These are phyloP conservation scores for Tieghemostelium lacteum DNA, from an alignment of 78 protist species.

Conservation along the genomic window DNA sequence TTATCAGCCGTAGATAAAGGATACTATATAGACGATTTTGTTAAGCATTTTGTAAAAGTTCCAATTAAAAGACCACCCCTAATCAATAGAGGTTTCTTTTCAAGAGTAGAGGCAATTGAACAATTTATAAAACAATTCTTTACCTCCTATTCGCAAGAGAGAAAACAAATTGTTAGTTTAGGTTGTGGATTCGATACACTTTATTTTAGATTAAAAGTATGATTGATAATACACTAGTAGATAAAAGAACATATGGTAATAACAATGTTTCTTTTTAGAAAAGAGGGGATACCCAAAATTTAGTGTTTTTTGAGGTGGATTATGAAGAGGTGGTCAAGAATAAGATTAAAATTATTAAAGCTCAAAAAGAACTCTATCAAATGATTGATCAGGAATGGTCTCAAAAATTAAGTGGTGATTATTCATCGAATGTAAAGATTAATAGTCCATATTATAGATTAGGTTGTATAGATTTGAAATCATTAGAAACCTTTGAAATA, in stretches of 20 bases:
- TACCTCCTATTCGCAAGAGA: neutral
- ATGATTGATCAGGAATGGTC: slow-evolving; percentile 9
- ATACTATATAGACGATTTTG: slow-evolving; percentile 64
- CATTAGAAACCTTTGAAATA: slow-evolving; percentile 10
- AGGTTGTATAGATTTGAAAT: slow-evolving; percentile 26
- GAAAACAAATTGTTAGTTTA: slow-evolving; percentile 60
- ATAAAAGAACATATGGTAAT: neutral
- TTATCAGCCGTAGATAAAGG: slow-evolving; percentile 70
- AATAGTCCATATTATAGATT: slow-evolving; percentile 9
- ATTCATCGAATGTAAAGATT: neutral
- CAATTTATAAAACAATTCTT: slow-evolving; percentile 41
- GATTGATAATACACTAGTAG: too few relatives aligned
- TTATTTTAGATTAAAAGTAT: slow-evolving; percentile 62
- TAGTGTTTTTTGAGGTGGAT: slow-evolving; percentile 63
- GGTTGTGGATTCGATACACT: slow-evolving; percentile 79
- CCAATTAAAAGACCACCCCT: slow-evolving; percentile 74
- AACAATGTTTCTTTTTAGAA: neutral
- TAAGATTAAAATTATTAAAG: slow-evolving; percentile 48
- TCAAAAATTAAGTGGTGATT: neutral
- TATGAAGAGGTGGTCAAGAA: slow-evolving; percentile 51
- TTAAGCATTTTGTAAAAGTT: slow-evolving; percentile 58
- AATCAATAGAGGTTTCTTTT: slow-evolving; percentile 79
- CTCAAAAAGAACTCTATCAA: neutral
- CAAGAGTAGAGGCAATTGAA: slow-evolving; percentile 59
- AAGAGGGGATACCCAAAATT: neutral